A percentile compares a stretch with the other conserved stretches of the same genome.
Evolutionary conservation across 2,329 filamentous ascomycete species (phyloP).

Genomic region (Colletotrichum sp.): DNA sequence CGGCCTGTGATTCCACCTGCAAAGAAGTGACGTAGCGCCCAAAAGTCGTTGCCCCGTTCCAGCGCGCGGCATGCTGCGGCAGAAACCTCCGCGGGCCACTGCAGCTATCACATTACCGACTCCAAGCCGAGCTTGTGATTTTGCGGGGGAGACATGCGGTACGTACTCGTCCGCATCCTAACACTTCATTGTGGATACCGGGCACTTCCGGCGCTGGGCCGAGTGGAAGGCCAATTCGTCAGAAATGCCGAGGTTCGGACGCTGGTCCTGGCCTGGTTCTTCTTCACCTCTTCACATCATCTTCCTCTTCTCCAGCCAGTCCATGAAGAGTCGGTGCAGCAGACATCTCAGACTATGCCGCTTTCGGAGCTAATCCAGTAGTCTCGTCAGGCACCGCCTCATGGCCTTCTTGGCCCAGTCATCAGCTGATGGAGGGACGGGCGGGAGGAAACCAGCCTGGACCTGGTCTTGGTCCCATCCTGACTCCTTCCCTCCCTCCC

Average conservation of each 20-base stretch:
- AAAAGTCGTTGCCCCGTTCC: background rate
- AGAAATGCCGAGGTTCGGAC: slow-evolving; percentile 20
- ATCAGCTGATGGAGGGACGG: slow-evolving; percentile 1
- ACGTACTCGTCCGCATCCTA: background rate
- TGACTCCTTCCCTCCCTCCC: background rate
- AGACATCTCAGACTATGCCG: background rate
- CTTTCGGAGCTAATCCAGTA: background rate
- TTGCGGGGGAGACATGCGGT: slow-evolving; percentile 46
- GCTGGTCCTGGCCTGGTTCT: background rate
- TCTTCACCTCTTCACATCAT: background rate
- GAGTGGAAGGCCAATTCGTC: slow-evolving; percentile 7
- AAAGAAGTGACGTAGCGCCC: background rate
- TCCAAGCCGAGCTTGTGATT: slow-evolving; percentile 62
- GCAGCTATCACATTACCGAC: slow-evolving; percentile 45
- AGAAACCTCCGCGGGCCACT: background rate
- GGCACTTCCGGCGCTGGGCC: slow-evolving; percentile 9
- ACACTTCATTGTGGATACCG: background rate
- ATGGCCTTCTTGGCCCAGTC: background rate
- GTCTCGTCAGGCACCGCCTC: slow-evolving; percentile 1
- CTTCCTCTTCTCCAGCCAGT: background rate
- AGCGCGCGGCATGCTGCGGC: background rate
- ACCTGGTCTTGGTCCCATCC: background rate
- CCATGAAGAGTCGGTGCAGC: background rate
- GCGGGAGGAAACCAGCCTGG: background rate
- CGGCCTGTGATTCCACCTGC: slow-evolving; percentile 11